These are phyloP conservation scores for Ilex paraguariensis DNA, from an alignment of 305 asterid genomes.

Conservation along the genomic window DNA sequence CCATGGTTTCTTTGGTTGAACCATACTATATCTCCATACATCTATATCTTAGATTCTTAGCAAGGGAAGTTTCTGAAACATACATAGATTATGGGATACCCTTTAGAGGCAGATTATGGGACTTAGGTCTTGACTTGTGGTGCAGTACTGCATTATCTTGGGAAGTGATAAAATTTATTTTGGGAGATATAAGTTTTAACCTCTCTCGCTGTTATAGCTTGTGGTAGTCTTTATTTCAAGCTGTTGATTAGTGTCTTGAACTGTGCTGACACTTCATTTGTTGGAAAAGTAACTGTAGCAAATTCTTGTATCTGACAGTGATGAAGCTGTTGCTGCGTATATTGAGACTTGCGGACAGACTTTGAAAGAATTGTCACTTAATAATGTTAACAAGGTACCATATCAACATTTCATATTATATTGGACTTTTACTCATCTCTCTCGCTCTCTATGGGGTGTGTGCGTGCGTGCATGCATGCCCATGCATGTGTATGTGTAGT, in stretches of 20 bases:
- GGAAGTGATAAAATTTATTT: too few relatives aligned
- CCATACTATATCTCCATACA: too few relatives aligned
- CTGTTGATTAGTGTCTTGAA: too few relatives aligned
- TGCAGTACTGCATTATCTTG: too few relatives aligned
- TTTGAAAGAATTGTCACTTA: constrained; percentile 62
- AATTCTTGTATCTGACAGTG: constrained; percentile 38
- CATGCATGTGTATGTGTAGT: neutral
- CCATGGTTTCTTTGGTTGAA: too few relatives aligned
- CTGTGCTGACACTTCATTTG: too few relatives aligned
- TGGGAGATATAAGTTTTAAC: too few relatives aligned
- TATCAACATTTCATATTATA: neutral
- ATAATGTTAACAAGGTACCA: constrained; percentile 54
- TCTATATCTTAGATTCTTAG: too few relatives aligned
- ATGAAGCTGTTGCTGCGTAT: constrained; percentile 92
- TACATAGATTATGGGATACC: too few relatives aligned
- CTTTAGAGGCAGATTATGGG: too few relatives aligned
- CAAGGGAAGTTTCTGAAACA: too few relatives aligned
- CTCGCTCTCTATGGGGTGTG: neutral
- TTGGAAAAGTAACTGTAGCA: constrained; percentile 1
- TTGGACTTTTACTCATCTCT: neutral
- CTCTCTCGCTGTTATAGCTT: neutral
- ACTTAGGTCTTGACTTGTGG: too few relatives aligned
- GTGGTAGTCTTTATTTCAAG: neutral
- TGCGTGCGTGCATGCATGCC: neutral
- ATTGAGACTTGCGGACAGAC: constrained; percentile 68